Percentiles rank a stretch among this genome's conserved stretches.
Evolutionary conservation across 1,284 basidiomycete genomes (phyloP).

Genomic region (Ustilago esculenta): DNA sequence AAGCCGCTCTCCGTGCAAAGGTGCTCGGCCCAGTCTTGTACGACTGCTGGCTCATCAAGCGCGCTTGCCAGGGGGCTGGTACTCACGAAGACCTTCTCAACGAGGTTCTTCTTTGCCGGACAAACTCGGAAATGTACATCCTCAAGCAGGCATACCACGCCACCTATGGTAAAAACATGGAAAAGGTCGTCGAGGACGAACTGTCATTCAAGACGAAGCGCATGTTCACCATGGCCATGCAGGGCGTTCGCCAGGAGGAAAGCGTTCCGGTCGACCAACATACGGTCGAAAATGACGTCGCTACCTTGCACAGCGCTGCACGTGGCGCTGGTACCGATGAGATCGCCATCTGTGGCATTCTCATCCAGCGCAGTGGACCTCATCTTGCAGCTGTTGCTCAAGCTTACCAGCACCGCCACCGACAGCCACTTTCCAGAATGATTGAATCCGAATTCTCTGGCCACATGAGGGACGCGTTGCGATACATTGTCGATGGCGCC

Average conservation of each 20-base stretch:
- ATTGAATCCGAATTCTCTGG: conserved; percentile 63
- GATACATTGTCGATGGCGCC: conserved; percentile 63
- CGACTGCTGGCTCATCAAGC: conserved; percentile 62
- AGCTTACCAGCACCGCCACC: conserved; percentile 54
- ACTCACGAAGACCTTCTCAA: conserved; percentile 66
- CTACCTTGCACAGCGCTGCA: conserved; percentile 37
- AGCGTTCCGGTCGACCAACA: conserved; percentile 45
- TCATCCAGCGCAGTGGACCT: conserved; percentile 58
- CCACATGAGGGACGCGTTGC: conserved; percentile 61
- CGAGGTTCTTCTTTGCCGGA: conserved; percentile 61
- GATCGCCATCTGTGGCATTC: conserved; percentile 62
- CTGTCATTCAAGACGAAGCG: conserved; percentile 65
- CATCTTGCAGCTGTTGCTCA: conserved; percentile 61
- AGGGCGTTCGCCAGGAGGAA: conserved; percentile 58
- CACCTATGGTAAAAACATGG: conserved; percentile 56
- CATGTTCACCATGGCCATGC: conserved; percentile 61
- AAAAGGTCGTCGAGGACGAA: conserved; percentile 64
- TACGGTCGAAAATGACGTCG: conserved; percentile 46
- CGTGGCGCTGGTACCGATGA: conserved; percentile 58
- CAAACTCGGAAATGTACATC: conserved; percentile 60
- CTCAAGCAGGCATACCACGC: conserved; percentile 63
- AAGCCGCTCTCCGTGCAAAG: conserved; percentile 54
- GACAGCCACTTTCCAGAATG: conserved; percentile 48
- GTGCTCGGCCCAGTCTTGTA: conserved; percentile 60
- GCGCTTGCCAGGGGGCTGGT: conserved; percentile 61